Conservation (phyloP, 768 basidiomycete species). For the Suillus discolor region DNA sequence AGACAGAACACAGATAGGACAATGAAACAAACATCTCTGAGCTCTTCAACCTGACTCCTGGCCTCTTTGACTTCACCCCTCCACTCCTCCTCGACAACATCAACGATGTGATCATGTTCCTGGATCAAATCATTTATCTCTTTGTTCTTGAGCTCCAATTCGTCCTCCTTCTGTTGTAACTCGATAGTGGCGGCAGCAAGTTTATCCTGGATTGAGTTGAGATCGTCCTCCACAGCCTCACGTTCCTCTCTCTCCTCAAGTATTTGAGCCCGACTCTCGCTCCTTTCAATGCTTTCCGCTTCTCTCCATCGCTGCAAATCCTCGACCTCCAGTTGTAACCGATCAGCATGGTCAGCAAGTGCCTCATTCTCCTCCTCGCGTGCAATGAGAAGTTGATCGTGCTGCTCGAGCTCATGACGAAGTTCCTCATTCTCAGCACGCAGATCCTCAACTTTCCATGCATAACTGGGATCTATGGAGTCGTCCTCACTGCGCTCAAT, state of each 20-base stretch:
- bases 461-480: slow-evolving; percentile 44
- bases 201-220: slow-evolving; percentile 74
- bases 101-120: slow-evolving; percentile 74
- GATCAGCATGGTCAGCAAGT: slow-evolving; percentile 64
- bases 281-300: slow-evolving; percentile 67
- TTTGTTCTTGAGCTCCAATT: slow-evolving; percentile 73
- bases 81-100: slow-evolving; percentile 83
- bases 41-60: slow-evolving; percentile 75
- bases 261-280: slow-evolving; percentile 70
- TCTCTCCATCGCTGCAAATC: slow-evolving; percentile 62
- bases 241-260: slow-evolving; percentile 73
- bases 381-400: slow-evolving; percentile 53
- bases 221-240: slow-evolving; percentile 77
- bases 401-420: slow-evolving; percentile 56
- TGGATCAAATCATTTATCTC: slow-evolving; percentile 79
- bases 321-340: slow-evolving; percentile 66
- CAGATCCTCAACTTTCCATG: slow-evolving; percentile 56
- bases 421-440: slow-evolving; percentile 68
- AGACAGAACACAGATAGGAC: not conserved
- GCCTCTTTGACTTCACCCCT: slow-evolving; percentile 85
- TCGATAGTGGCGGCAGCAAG: slow-evolving; percentile 82
- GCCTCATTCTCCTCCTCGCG: slow-evolving; percentile 76
- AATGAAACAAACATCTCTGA: slow-evolving; percentile 59
- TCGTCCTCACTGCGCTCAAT: slow-evolving; percentile 57
- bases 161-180: slow-evolving; percentile 85